Conservation (phyloP, 2,329 filamentous ascomycete genomes). For the Claviceps pusilla region DNA sequence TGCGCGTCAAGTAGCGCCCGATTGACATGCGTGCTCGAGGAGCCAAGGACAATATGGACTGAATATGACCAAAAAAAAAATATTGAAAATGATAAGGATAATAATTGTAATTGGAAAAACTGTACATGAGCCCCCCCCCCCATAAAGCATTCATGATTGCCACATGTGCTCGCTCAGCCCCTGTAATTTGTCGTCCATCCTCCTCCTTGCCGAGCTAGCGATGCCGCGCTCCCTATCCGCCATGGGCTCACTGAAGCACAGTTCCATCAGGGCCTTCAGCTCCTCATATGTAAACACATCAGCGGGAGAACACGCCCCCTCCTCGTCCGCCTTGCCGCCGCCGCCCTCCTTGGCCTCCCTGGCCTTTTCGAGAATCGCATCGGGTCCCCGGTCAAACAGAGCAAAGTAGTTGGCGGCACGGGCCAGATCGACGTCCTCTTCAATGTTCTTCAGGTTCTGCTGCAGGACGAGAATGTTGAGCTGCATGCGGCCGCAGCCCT, state of each 20-base stretch:
- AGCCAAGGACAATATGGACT: background rate
- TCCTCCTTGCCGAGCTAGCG: slow-evolving; percentile 49
- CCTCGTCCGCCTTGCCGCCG: slow-evolving; percentile 17
- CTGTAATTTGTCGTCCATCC: slow-evolving; percentile 55
- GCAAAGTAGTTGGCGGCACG: slow-evolving; percentile 53
- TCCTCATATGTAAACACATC: slow-evolving; percentile 49
- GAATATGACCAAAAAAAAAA: background rate
- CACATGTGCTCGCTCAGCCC: slow-evolving; percentile 60
- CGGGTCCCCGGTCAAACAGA: slow-evolving; percentile 50
- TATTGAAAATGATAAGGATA: background rate
- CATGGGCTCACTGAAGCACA: slow-evolving; percentile 54
- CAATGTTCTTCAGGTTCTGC: slow-evolving; percentile 91
- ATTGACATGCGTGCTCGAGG: background rate
- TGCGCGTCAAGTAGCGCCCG: background rate
- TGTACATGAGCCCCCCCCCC: background rate
- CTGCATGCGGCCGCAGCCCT: slow-evolving; percentile 75
- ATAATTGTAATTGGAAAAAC: background rate
- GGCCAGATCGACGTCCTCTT: slow-evolving; percentile 50
- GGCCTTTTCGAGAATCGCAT: slow-evolving; percentile 48
- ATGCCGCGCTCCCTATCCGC: slow-evolving; percentile 54
- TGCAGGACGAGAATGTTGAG: slow-evolving; percentile 90
- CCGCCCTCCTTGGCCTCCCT: slow-evolving; percentile 26
- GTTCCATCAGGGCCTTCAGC: slow-evolving; percentile 48
- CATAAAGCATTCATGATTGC: slow-evolving; percentile 26
- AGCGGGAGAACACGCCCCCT: slow-evolving; percentile 11